Evolutionary conservation across 2,329 filamentous ascomycete genomes (phyloP), one percentile per base, ranked within the genome.

Genomic region (Gnomoniopsis sp.): DNA sequence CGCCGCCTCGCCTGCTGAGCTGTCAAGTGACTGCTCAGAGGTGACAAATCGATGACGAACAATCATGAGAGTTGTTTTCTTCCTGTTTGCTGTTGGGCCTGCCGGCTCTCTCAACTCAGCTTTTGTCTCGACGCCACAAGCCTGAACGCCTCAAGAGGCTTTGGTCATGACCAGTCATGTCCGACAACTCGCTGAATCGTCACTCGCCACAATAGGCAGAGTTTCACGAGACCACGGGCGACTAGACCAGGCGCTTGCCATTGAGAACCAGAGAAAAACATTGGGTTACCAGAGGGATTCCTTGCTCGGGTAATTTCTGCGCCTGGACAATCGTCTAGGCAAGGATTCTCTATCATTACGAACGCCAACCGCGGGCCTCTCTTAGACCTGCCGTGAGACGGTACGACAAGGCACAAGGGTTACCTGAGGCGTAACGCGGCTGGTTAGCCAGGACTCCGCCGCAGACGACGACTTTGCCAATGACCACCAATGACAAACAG

Each of bases 101-200:
- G 50, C 36, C 22, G 44, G 22, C 22, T 22, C 38, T 3, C 15
- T 38, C 43, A 15, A n/a, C 44, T 38, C 55, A 52, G 30, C 41
- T 57, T 46, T 21, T 38, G 17, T 54, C 49, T 47, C 30, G 49
- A 48, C 43, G 49, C 55, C 49, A 52, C 47, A 48, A 15, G 49
- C 33, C 41, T 30, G 19, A 36, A 38, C 26, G n/a, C 38, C 21
- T 36, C 41, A 41, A 48, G 12, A 30, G 23, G 38, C 48, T 52
- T n/a, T 15, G 46, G 22, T 6, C 46, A 48, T 17, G 38, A 7
- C 21, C 30, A 11, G 4, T 30, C 41, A 23, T 17, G 17, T 34
- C 26, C 17, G n/a, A 26, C 21, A 23, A 6, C 15, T 21, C 6
- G 36, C 43, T 38, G 15, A 23, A 6, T 11, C 19, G 15, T 17